These are phyloP conservation scores for Teratosphaeria zuluensis DNA, from an alignment of 2,329 filamentous ascomycete genomes.

Conservation along the genomic window DNA sequence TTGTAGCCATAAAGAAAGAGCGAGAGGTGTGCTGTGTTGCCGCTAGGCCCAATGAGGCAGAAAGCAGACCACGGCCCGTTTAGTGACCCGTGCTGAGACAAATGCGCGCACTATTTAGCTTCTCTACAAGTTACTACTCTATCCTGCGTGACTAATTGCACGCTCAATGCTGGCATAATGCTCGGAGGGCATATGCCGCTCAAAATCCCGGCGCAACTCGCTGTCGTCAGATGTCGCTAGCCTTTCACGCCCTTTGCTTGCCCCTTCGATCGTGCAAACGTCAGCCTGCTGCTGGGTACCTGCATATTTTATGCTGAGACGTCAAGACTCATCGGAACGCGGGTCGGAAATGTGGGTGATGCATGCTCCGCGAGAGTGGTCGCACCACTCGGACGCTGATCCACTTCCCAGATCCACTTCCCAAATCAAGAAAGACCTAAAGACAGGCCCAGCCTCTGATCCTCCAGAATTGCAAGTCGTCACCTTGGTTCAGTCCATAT, in stretches of 20 bases:
- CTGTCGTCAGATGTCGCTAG: neutral
- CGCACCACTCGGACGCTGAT: neutral
- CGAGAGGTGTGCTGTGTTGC: neutral
- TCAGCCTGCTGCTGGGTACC: neutral
- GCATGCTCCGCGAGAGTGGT: too few species aligned
- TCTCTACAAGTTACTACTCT: neutral
- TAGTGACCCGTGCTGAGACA: neutral
- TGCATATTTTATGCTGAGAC: neutral
- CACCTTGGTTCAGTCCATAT: conserved; percentile 47
- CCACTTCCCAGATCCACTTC: too few species aligned
- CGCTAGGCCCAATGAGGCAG: neutral
- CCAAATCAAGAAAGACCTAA: too few species aligned
- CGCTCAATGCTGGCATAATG: neutral
- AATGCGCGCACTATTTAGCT: neutral
- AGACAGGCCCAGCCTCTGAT: neutral
- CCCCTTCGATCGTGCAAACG: neutral
- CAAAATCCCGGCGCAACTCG: neutral
- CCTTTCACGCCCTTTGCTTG: neutral
- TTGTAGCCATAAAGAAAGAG: neutral
- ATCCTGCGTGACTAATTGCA: neutral
- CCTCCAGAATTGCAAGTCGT: neutral
- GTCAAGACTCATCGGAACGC: neutral
- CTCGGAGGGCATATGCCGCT: neutral
- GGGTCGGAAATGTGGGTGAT: neutral
- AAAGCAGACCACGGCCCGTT: neutral